Evolutionary conservation across 1,139 yeast genomes (phyloP).

Genomic region (Insectozyma bohioensis): DNA sequence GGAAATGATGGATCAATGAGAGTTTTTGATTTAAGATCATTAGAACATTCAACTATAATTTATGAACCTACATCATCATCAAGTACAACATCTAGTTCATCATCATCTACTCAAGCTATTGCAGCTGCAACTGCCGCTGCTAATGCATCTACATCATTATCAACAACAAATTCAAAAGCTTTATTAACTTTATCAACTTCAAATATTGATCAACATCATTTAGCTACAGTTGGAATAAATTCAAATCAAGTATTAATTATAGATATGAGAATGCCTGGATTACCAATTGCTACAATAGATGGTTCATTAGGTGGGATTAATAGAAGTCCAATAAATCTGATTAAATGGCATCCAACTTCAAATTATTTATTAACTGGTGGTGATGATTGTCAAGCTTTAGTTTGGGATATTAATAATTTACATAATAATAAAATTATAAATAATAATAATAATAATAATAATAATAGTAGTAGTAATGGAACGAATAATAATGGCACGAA

Average conservation of each 20-base stretch:
- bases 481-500: slow-evolving; percentile 2
- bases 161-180: slow-evolving; percentile 49
- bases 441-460: neutral
- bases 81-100: slow-evolving; percentile 29
- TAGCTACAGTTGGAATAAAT: slow-evolving; percentile 77
- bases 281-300: slow-evolving; percentile 66
- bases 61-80: slow-evolving; percentile 55
- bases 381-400: slow-evolving; percentile 87
- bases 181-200: slow-evolving; percentile 75
- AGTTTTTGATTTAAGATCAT: slow-evolving; percentile 81
- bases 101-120: slow-evolving; percentile 2
- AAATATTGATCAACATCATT: slow-evolving; percentile 73
- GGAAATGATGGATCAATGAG: slow-evolving; percentile 96
- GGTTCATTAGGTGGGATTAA: slow-evolving; percentile 57
- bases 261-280: slow-evolving; percentile 87
- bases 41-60: slow-evolving; percentile 92
- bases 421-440: slow-evolving; percentile 13
- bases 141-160: neutral
- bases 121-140: slow-evolving; percentile 7
- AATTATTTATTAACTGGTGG: slow-evolving; percentile 72
- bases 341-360: slow-evolving; percentile 82
- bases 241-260: slow-evolving; percentile 66
- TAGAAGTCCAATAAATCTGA: slow-evolving; percentile 62
- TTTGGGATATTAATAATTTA: slow-evolving; percentile 68
- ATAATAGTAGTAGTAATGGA: slow-evolving; percentile 1